phyloP scores from a whole-genome alignment of 495 filamentous ascomycete genomes.

The Aspergillus taichungensis region DNA sequence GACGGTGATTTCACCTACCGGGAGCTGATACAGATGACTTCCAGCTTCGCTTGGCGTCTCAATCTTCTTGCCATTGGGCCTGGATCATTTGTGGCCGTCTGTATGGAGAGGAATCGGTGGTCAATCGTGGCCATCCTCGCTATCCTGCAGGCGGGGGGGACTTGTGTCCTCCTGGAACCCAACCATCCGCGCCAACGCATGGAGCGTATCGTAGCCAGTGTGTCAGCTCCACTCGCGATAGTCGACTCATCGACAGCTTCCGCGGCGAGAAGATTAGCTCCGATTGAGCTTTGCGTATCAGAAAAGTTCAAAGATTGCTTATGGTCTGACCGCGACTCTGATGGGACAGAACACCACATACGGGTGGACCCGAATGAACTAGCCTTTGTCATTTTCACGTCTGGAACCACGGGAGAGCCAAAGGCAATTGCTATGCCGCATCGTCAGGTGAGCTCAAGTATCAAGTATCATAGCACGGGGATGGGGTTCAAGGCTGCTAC shows the following conservation, averaged over 20 bases:
- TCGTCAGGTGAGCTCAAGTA: conserved; percentile 15
- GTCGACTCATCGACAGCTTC: conserved; percentile 3
- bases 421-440: conserved; percentile 39
- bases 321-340: not conserved
- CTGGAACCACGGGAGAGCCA: conserved; percentile 31
- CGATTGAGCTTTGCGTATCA: not conserved
- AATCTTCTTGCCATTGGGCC: conserved; percentile 15
- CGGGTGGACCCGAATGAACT: not conserved
- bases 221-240: conserved; percentile 12
- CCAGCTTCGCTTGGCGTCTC: conserved; percentile 19
- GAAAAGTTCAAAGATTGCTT: not conserved
- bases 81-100: conserved; percentile 26
- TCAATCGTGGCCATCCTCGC: conserved; percentile 35
- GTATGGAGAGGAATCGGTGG: conserved; percentile 37
- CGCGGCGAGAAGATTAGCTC: not conserved
- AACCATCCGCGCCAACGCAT: conserved; percentile 24
- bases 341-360: not conserved
- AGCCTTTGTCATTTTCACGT: conserved; percentile 25
- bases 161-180: conserved; percentile 33
- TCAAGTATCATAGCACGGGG: not conserved
- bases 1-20: conserved; percentile 13
- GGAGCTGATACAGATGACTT: conserved; percentile 19
- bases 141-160: conserved; percentile 37
- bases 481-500: not conserved
- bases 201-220: conserved; percentile 11